These are phyloP conservation scores for Dictyostelium intermedium DNA, from an alignment of 78 protist species.

Conservation along the genomic window DNA sequence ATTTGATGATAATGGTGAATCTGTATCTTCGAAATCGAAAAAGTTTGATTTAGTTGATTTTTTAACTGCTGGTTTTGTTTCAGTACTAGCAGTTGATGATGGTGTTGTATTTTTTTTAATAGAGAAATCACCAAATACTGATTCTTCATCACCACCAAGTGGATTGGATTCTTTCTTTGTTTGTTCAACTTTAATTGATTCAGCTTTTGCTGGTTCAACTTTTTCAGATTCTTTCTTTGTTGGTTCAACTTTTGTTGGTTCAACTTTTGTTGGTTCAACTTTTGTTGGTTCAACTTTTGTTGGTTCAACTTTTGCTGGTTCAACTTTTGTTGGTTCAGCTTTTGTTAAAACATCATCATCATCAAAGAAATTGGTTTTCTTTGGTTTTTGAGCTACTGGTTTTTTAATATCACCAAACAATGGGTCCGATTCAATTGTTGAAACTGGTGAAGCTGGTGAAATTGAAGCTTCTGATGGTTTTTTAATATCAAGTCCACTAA, in stretches of 20 bases:
- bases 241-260: not conserved
- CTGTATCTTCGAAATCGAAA: constrained; percentile 13
- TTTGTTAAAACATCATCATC: not conserved
- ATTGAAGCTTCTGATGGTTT: constrained; percentile 11
- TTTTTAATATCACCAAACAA: constrained; percentile 13
- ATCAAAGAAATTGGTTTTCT: constrained; percentile 34
- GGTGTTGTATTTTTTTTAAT: not conserved
- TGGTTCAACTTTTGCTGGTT: not conserved
- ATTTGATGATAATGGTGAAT: constrained; percentile 12
- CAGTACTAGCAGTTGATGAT: not conserved
- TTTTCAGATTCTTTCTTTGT: not conserved
- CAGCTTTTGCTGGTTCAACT: not conserved
- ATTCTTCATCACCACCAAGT: constrained; percentile 26
- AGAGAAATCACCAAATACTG: constrained; percentile 26
- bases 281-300: not conserved
- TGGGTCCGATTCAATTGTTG: constrained; percentile 2
- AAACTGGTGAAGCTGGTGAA: not conserved
- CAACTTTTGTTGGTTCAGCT: not conserved
- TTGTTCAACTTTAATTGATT: not conserved
- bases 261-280: not conserved
- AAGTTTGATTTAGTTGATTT: constrained; percentile 17
- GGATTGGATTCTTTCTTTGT: not conserved
- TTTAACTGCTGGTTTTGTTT: constrained; percentile 3
- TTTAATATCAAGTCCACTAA: not conserved
- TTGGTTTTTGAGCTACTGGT: constrained; percentile 26